phyloP scores from a whole-genome alignment of 1,284 basidiomycete species.

The Ceratobasidium sp. region DNA sequence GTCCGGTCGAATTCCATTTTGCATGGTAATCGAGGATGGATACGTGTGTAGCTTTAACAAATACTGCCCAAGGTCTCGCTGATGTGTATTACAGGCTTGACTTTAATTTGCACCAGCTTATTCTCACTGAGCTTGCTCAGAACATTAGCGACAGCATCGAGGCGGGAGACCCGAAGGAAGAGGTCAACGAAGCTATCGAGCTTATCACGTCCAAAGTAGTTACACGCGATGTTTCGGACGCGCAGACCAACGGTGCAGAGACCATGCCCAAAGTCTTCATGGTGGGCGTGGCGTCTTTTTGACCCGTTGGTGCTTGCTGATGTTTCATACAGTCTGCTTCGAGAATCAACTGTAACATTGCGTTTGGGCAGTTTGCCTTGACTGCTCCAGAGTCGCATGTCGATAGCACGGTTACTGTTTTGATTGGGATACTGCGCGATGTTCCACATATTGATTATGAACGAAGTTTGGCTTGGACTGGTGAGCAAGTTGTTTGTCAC shows the following conservation, averaged over 20 bases:
- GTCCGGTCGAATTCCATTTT: background rate
- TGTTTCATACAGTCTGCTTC: constrained; percentile 62
- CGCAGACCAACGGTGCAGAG: constrained; percentile 50
- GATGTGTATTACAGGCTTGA: constrained; percentile 54
- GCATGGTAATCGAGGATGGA: constrained; percentile 27
- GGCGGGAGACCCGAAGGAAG: constrained; percentile 32
- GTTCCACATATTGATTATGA: constrained; percentile 81
- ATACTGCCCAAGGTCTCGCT: background rate
- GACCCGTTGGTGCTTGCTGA: constrained; percentile 1
- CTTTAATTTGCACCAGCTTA: constrained; percentile 79
- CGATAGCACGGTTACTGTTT: constrained; percentile 62
- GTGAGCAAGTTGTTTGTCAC: constrained; percentile 54
- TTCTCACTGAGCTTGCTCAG: constrained; percentile 81
- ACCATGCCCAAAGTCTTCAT: constrained; percentile 62
- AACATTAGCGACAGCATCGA: constrained; percentile 58
- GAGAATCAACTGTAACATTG: constrained; percentile 77
- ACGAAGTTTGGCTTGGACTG: constrained; percentile 77
- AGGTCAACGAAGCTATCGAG: constrained; percentile 62
- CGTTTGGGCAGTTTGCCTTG: constrained; percentile 76
- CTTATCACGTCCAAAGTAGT: constrained; percentile 71
- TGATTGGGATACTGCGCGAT: constrained; percentile 73
- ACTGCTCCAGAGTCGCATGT: constrained; percentile 69
- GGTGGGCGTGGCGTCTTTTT: constrained; percentile 58
- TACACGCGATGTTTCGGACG: constrained; percentile 54
- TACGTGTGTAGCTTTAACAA: constrained; percentile 4